Conservation (phyloP, 2,329 filamentous ascomycete species). For the Fusarium robinianum region DNA sequence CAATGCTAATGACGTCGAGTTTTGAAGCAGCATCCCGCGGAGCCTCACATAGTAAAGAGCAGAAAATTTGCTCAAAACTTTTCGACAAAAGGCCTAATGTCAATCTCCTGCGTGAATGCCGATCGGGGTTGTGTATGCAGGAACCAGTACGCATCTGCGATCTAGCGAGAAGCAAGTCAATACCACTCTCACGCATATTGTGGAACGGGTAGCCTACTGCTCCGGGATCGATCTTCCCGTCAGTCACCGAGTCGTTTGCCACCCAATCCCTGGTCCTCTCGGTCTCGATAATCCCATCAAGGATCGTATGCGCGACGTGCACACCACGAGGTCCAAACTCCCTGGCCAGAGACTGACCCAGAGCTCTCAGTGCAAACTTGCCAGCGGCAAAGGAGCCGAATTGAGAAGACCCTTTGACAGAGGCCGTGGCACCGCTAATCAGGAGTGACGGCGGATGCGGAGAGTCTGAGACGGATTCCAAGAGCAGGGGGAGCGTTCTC, state of each 20-base stretch:
- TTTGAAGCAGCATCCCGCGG: no score
- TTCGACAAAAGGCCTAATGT: constrained; percentile 79
- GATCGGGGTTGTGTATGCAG: constrained; percentile 80
- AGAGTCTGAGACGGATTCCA: constrained; percentile 59
- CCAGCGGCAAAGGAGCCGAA: constrained; percentile 75
- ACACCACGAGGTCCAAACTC: constrained; percentile 86
- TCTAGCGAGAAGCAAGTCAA: constrained; percentile 53
- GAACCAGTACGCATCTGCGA: constrained; percentile 85
- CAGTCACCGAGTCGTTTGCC: constrained; percentile 51
- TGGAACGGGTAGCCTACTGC: constrained; percentile 59
- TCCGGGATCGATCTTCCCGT: constrained; percentile 72
- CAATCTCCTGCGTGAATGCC: constrained; percentile 80
- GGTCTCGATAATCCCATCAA: constrained; percentile 86
- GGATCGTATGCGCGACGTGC: constrained; percentile 80
- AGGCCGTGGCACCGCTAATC: constrained; percentile 86
- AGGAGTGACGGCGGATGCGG: constrained; percentile 76
- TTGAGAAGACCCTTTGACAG: constrained; percentile 69
- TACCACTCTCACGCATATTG: no score
- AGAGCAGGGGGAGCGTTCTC: constrained; percentile 69
- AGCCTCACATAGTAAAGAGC: no score
- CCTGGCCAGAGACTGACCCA: constrained; percentile 75
- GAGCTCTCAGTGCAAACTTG: constrained; percentile 77
- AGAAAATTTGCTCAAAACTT: no score
- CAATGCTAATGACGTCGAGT: no score
- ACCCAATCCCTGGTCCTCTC: constrained; percentile 64